Base-by-base conservation (phyloP, 345 rosid genomes). In the Rhodamnia rubescens region DNA sequence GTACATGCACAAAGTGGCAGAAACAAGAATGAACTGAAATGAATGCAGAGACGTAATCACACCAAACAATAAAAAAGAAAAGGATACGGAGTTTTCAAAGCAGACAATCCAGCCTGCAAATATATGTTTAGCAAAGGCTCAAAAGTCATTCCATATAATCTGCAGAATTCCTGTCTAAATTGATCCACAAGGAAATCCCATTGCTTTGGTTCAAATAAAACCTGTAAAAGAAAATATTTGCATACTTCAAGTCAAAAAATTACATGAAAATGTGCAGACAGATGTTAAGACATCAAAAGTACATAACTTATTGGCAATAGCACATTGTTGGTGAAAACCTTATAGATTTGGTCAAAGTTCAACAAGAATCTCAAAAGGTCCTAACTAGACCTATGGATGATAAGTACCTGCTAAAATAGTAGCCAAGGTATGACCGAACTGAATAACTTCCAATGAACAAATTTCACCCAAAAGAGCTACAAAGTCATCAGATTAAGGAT, bases 91-190 rank as follows among this genome's bases (percentile, higher is more conserved):
- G 99, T 95, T 91, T 97, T 97, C 88, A 97, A 87, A 8, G 99
- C 97, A 85, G 98, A 97, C 90, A 97, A 90, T 89, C 99, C 99
- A 85, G 98, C 99, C 90, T 97, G 99, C 83, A 97, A 90, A 88
- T 92, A 97, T 81, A 97, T 97, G 90, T 93, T 96, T 88, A 97
- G 88, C 88, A 97, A 88, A 27, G 99, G 98, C 91, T 96, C 99
- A 82, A 92, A 86, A 27, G 99, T 93, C 99, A 97, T 97, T 93
- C 99, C 99, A 90, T 96, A 95, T 85, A 97, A 87, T 92, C 89
- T 93, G 94, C 94, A 96, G 92, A 97, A 95, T 89, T 97, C 99
- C 89, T 93, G 96, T 90, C 93, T 95, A 88, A 97, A 97, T 87
- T 93, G 98, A 75, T 94, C 91, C 87, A 94, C 99, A 90, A 97